A percentile compares a stretch with the other conserved stretches of the same genome.
These are phyloP conservation scores for Fusarium coicis DNA, from an alignment of 2,329 filamentous ascomycete species.

Conservation along the genomic window DNA sequence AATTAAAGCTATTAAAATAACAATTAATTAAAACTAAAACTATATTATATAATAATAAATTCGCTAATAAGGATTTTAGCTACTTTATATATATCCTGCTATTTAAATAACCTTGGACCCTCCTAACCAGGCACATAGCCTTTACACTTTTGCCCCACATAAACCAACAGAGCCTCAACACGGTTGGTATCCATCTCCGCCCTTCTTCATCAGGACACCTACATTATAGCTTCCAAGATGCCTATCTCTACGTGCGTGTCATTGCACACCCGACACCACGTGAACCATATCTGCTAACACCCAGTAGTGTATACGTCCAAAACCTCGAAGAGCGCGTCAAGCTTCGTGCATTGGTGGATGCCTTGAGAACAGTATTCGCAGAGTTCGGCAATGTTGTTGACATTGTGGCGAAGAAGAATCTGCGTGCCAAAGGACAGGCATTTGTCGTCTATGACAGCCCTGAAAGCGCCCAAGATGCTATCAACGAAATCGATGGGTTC, in stretches of 20 bases:
- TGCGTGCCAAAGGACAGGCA: conserved; percentile 94
- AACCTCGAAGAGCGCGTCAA: conserved; percentile 96
- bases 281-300: conserved; percentile 52
- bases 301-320: conserved; percentile 72
- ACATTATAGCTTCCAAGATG: conserved; percentile 53
- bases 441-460: conserved; percentile 90
- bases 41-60: too few relatives aligned
- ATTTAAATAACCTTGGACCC: too few relatives aligned
- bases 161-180: neutral
- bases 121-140: too few relatives aligned
- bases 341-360: conserved; percentile 77
- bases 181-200: neutral
- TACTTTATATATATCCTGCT: too few relatives aligned
- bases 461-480: conserved; percentile 82
- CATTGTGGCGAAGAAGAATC: conserved; percentile 86
- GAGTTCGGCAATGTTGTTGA: conserved; percentile 90
- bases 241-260: conserved; percentile 77
- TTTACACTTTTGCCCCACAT: neutral
- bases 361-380: conserved; percentile 81
- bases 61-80: too few relatives aligned
- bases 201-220: neutral
- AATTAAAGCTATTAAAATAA: too few relatives aligned
- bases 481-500: conserved; percentile 92
- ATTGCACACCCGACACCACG: conserved; percentile 72
- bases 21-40: too few relatives aligned